Conservation (phyloP, 2,329 filamentous ascomycete genomes). For the Monosporascus ibericus region DNA sequence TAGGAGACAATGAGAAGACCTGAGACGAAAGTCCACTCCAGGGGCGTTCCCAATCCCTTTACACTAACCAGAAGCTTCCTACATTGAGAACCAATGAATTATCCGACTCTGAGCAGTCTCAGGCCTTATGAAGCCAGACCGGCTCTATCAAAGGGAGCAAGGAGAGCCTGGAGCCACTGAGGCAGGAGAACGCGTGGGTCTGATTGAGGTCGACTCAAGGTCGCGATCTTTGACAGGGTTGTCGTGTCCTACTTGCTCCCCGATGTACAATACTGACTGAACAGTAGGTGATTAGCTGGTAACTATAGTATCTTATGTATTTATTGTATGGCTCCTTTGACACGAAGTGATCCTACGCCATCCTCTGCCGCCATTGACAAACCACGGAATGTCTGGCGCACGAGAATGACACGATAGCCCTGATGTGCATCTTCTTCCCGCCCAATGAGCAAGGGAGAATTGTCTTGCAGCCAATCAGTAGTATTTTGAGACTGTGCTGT, state of each 20-base stretch:
- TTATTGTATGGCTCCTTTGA: background rate
- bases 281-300: background rate
- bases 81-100: conserved; percentile 19
- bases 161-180: conserved; percentile 9
- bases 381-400: background rate
- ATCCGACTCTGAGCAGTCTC: conserved; percentile 15
- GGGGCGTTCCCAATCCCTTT: conserved; percentile 14
- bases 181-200: conserved; percentile 10
- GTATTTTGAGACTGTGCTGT: conserved; percentile 16
- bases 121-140: conserved; percentile 16
- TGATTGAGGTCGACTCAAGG: background rate
- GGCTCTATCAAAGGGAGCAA: conserved; percentile 8
- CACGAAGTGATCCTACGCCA: background rate
- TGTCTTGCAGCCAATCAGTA: conserved; percentile 9
- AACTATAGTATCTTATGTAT: background rate
- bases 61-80: conserved; percentile 17
- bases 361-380: background rate
- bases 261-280: background rate
- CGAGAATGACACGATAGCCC: background rate
- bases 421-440: conserved; percentile 5
- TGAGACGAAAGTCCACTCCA: conserved; percentile 2
- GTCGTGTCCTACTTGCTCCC: background rate
- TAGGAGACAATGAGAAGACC: conserved; percentile 5
- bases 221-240: background rate
- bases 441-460: conserved; percentile 8